Percentiles rank a stretch among this genome's conserved stretches.
phyloP scores from a whole-genome alignment of 2,329 filamentous ascomycete species.

The Sclerotinia nivalis region DNA sequence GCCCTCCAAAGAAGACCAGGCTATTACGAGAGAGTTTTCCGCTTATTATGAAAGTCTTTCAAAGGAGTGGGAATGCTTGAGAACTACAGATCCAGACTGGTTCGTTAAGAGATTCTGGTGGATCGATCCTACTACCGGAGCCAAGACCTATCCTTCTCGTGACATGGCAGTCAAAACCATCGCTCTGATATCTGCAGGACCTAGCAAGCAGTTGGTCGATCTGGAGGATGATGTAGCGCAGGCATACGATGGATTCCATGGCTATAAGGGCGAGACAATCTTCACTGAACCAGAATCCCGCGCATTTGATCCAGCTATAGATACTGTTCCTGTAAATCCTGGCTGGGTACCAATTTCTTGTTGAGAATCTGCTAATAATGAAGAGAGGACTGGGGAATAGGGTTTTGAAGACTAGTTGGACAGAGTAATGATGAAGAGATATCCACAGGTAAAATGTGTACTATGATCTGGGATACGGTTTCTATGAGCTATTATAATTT shows the following conservation, averaged over 20 bases:
- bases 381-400: too few relatives aligned
- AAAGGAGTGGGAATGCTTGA: background rate
- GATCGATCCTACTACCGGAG: background rate
- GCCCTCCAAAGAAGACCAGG: background rate
- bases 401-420: background rate
- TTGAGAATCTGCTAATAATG: background rate
- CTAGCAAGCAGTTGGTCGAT: background rate
- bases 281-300: background rate
- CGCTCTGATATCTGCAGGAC: background rate
- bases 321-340: conserved; percentile 2
- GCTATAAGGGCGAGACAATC: background rate
- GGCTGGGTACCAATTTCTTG: background rate
- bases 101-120: background rate
- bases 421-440: background rate
- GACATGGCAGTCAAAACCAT: background rate
- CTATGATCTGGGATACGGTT: too few relatives aligned
- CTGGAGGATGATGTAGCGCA: background rate
- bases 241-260: background rate
- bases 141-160: background rate
- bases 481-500: background rate
- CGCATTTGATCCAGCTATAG: background rate
- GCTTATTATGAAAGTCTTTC: background rate
- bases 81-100: background rate
- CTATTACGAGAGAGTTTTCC: background rate
- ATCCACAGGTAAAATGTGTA: too few relatives aligned